phyloP scores from a whole-genome alignment of 805 yeast genomes.

The Myxozyma lipomycoides region DNA sequence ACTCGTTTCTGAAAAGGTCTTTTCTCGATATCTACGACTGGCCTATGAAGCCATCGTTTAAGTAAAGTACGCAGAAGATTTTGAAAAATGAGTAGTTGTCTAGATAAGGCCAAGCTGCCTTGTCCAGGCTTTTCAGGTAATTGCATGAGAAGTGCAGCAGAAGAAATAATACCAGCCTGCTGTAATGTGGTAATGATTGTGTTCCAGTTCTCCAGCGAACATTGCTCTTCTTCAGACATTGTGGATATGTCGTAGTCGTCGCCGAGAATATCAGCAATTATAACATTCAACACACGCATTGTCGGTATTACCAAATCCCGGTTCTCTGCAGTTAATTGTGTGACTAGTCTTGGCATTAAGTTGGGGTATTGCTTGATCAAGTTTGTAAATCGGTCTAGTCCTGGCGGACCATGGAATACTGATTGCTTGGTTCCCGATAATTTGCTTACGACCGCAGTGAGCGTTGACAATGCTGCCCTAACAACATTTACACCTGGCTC shows the following conservation, averaged over 20 bases:
- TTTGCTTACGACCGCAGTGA: background rate
- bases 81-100: background rate
- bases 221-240: background rate
- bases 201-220: conserved; percentile 4
- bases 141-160: conserved; percentile 3
- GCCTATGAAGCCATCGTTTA: conserved; percentile 1
- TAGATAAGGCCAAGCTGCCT: background rate
- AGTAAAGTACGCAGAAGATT: background rate
- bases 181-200: background rate
- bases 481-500: conserved; percentile 10
- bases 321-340: conserved; percentile 2
- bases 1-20: background rate
- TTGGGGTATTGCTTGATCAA: conserved; percentile 1
- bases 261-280: conserved; percentile 7
- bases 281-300: conserved; percentile 7
- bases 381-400: background rate
- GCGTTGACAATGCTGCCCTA: conserved; percentile 7
- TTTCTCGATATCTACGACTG: background rate
- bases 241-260: background rate
- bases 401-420: conserved; percentile 2
- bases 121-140: background rate
- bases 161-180: conserved; percentile 1
- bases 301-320: conserved; percentile 1
- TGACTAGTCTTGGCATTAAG: conserved; percentile 2
- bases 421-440: background rate